Evolutionary conservation across 345 rosid species (phyloP), one percentile per base, ranked within the genome.

Genomic region (Leavenworthia alabamica): DNA sequence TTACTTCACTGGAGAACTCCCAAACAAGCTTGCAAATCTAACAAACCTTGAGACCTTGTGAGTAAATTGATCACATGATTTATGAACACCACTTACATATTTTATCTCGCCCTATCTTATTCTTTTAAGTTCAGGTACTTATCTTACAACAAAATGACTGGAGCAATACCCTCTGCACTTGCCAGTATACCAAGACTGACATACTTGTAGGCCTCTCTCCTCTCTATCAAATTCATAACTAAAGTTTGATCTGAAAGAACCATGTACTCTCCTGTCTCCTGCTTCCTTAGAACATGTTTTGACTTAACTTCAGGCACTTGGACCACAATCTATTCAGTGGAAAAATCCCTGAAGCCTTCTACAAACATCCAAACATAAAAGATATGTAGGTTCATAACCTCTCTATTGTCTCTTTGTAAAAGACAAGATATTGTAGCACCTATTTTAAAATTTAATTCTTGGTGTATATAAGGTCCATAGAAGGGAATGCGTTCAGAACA

Each of bases 311-410:
- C 81, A 81, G 94, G 80, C 82, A 88, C 79, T 66, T 88, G 77
- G 94, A 90, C 74, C 86, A 83, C 79, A 85, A 90, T 63, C 88
- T 81, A 42, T 85, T 87, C 63, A 64, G 78, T 4, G 97, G 96
- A 44, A 76, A 67, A 71, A 82, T 90, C 32, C 86, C 93, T 17
- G 82, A 81, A 36, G 81, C 81, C 32, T 79, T 87, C 29, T 87
- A 87, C 64, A 81, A 77, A 59, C 89, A 82, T 44, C 84, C 79
- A 7, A 80, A 54, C 72, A 76, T 86, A 67, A 88, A 82, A 62
- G 91, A 85, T 80, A 77, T 90, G 94, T 83, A 77, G 60, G 89
- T 77, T 63, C 39, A 40, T 56, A 15, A 64, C 6, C 4, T 47
- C 58, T 15, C 37, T 37, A 16, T 20, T 23, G 46, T 48, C 50